phyloP scores from a whole-genome alignment of 1,139 yeast species.

The Saccharomyces hybrid region DNA sequence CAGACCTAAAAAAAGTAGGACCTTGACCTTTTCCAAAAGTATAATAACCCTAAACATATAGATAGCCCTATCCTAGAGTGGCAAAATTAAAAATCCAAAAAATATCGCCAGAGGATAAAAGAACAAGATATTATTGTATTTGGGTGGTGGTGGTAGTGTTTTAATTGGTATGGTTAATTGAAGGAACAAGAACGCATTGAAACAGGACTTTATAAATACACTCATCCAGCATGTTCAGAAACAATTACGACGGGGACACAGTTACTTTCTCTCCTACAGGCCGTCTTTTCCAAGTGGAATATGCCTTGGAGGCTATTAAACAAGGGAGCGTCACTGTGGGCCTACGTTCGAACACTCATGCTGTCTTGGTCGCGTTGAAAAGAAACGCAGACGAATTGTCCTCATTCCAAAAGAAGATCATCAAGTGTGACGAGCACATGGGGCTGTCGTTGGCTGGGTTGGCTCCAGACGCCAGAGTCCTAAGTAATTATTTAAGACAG shows the following conservation, averaged over 20 bases:
- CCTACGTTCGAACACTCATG: slow-evolving; percentile 73
- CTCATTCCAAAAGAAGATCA: slow-evolving; percentile 88
- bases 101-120: background rate
- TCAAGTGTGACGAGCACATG: slow-evolving; percentile 85
- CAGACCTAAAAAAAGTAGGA: too few species aligned
- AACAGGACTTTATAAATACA: background rate
- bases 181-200: background rate
- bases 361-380: slow-evolving; percentile 87
- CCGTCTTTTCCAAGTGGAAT: slow-evolving; percentile 87
- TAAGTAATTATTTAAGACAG: slow-evolving; percentile 81
- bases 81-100: background rate
- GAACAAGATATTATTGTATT: background rate
- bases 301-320: slow-evolving; percentile 94
- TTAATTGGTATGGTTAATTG: background rate
- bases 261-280: slow-evolving; percentile 98
- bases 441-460: slow-evolving; percentile 95
- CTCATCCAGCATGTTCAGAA: slow-evolving; percentile 57
- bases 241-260: slow-evolving; percentile 96
- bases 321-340: slow-evolving; percentile 99
- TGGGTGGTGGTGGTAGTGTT: background rate
- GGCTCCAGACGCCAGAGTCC: slow-evolving; percentile 95
- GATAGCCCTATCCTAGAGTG: background rate
- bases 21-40: too few species aligned
- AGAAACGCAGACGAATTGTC: slow-evolving; percentile 97
- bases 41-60: too few species aligned